Base-by-base conservation (phyloP, 2,329 filamentous ascomycete genomes). In the Venturia aucupariae region DNA sequence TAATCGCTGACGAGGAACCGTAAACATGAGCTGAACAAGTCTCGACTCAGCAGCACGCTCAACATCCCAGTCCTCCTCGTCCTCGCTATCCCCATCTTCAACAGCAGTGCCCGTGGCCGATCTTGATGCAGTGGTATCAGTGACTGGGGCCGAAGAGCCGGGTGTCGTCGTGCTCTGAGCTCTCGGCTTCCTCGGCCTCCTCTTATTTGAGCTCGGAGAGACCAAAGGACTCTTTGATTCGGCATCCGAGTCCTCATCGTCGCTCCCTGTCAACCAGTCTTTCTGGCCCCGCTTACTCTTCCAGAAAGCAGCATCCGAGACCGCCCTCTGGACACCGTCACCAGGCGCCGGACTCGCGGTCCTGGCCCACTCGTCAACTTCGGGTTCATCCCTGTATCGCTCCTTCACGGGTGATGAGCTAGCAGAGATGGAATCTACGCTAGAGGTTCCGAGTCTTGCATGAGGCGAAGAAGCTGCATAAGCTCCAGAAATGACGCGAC, bases 1-100 rank as follows among this genome's bases (percentile, higher is more conserved):
- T 67, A 97, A 76, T 69, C 86, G 85, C 75, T 93, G 89, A 74
- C 88, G 91, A 2, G 94, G 93, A 66, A 97, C 91, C 0, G 93
- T 97, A 75, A 96, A 97, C 84, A 96, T 94, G 72, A 82, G 77
- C 64, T 80, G 80, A n/a, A 82, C 78, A 4, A 80, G 78, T 5
- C 80, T 69, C 27, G 75, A 72, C 61, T 76, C 75, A 1, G 76
- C 79, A 4, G 78, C 80, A 15, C 75, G 74, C 68, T 82, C 80
- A 0, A 82, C 77, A 62, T 82, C 79, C 80, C 80, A 82, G 59
- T 81, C 79, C 8, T 75, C 75, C 63, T 74, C 72, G 67, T 66
- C 65, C 6, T 70, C 75, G 67, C 51, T 72, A 17, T 57, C 8
- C 4, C 6, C 19, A n/a, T 35, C 51, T 15, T 57, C 51, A 32